Evolutionary conservation across 1,139 yeast species (phyloP).

Genomic region (Candida mesenterica): DNA sequence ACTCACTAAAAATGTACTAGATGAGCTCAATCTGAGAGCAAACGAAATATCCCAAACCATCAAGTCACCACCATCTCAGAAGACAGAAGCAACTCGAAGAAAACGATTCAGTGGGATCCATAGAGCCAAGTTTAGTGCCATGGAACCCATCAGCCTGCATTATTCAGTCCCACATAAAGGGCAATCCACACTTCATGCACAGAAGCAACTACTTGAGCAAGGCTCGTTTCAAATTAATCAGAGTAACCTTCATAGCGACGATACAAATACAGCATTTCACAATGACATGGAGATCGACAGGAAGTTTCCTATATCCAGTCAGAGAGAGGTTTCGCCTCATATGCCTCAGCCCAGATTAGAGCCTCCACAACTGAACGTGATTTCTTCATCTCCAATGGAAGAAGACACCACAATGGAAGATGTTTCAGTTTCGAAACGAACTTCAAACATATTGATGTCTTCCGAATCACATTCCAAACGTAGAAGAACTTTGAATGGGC

Average conservation of each 20-base stretch:
- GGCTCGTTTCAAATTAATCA: too few species aligned
- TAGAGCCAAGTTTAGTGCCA: slow-evolving; percentile 31
- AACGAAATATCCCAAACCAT: slow-evolving; percentile 25
- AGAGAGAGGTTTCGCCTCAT: too few species aligned
- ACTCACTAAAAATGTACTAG: slow-evolving; percentile 39
- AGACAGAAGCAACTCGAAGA: slow-evolving; percentile 14
- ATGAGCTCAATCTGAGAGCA: slow-evolving; percentile 40
- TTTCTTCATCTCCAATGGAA: neutral
- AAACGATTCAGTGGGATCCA: slow-evolving; percentile 38
- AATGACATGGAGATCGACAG: neutral
- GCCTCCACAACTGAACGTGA: too few species aligned
- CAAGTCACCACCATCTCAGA: slow-evolving; percentile 13
- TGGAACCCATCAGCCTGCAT: slow-evolving; percentile 45
- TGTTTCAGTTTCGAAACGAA: slow-evolving; percentile 1
- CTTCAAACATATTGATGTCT: slow-evolving; percentile 1
- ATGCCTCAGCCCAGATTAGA: too few species aligned
- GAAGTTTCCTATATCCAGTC: neutral
- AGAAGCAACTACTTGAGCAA: too few species aligned
- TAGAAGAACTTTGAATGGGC: slow-evolving; percentile 25
- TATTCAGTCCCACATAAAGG: slow-evolving; percentile 31
- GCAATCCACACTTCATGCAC: slow-evolving; percentile 1
- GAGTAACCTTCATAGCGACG: slow-evolving; percentile 1
- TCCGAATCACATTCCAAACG: slow-evolving; percentile 19
- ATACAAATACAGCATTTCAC: slow-evolving; percentile 1
- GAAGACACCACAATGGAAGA: slow-evolving; percentile 5